Evolutionary conservation across 345 rosid species (phyloP), one percentile per base, ranked within the genome.

Genomic region (Eucalyptus regnans): DNA sequence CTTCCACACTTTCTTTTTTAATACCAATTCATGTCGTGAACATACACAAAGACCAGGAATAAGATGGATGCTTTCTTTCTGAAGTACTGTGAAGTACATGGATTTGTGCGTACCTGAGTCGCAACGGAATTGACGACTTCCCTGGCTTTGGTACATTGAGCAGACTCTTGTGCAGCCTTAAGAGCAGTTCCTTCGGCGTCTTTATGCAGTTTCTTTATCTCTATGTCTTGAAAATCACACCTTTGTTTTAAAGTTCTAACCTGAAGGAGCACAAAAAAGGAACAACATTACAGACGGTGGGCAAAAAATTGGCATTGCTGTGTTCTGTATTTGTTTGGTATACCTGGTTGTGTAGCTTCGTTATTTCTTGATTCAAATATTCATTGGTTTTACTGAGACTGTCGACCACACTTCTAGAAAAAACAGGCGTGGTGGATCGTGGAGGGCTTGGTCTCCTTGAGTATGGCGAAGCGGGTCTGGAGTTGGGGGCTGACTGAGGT

Each of bases 301-400:
- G 27, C 43, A 76, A 76, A 12, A 76, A 76, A 22, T 41, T 76
- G 48, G 48, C 27, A 43, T 27, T 48, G 43, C 11, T 43, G 13
- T 16, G 43, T 87, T 12, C 33, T 58, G 17, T 49, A 41, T 41
- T 43, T 76, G 84, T 76, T 76, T 76, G 29, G 48, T 54, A 90
- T 90, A 97, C 99, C 89, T 98, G 97, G 89, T 89, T 95, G 90
- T 96, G 96, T 91, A 96, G 15, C 93, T 94, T 98, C 50, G 93
- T 50, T 92, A 94, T 91, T 89, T 97, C 99, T 90, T 95, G 97
- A 91, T 95, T 97, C 92, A 97, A 89, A 89, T 92, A 92, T 49
- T 95, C 99, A 89, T 96, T 98, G 87, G 99, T 94, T 90, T 96
- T 98, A 91, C 93, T 97, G 58, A 98, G 95, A 93, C 96, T 96